Conservation (phyloP, 2,329 filamentous ascomycete genomes). For the Corynespora cassiicola region DNA sequence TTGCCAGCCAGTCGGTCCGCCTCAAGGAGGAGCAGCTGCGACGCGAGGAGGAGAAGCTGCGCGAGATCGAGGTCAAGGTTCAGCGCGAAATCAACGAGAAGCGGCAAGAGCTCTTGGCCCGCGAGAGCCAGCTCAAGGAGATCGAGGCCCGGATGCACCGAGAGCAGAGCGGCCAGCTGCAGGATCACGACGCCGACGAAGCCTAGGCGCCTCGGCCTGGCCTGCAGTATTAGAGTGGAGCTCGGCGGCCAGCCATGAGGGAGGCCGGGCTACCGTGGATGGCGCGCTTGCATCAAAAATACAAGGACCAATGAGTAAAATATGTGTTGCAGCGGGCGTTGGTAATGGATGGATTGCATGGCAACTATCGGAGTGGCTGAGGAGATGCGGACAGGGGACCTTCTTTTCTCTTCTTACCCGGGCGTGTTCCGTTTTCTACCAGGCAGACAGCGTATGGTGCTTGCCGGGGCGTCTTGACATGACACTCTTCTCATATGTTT, state of each 20-base stretch:
- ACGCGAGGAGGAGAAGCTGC: constrained; percentile 98
- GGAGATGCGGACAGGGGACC: constrained; percentile 25
- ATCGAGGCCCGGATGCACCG: constrained; percentile 97
- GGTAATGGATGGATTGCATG: constrained; percentile 37
- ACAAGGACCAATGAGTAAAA: constrained; percentile 25
- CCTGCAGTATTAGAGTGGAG: constrained; percentile 7
- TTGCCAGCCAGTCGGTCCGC: constrained; percentile 95
- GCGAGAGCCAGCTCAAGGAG: constrained; percentile 97
- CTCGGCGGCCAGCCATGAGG: constrained; percentile 11
- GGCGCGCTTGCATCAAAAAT: constrained; percentile 35
- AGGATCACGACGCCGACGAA: constrained; percentile 39
- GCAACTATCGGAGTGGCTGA: constrained; percentile 28
- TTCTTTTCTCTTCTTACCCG: constrained; percentile 38
- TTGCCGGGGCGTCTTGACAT: constrained; percentile 37
- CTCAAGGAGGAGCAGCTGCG: constrained; percentile 99
- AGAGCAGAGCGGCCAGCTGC: constrained; percentile 65
- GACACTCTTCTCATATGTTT: constrained; percentile 48
- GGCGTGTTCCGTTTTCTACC: constrained; percentile 31
- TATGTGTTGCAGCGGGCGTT: constrained; percentile 39
- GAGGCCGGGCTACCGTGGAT: constrained; percentile 24
- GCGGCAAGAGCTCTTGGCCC: constrained; percentile 94
- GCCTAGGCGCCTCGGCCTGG: constrained; percentile 27
- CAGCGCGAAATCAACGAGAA: constrained; percentile 99
- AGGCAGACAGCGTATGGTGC: constrained; percentile 29
- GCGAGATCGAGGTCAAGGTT: constrained; percentile 99